phyloP scores from a whole-genome alignment of 139 green algal species.

The Asterochloris erici region DNA sequence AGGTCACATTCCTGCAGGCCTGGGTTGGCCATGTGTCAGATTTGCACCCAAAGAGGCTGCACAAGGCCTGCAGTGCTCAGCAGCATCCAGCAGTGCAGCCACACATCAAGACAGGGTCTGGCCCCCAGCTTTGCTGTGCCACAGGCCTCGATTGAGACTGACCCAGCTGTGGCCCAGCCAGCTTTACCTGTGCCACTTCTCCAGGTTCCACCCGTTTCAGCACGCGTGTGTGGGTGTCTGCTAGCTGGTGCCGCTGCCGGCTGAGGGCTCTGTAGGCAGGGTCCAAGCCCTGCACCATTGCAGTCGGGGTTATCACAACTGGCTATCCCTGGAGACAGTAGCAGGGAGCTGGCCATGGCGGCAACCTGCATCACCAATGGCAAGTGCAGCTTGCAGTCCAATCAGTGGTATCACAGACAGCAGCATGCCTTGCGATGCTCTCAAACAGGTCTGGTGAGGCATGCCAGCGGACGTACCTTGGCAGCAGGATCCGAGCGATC shows the following conservation, averaged over 20 bases:
- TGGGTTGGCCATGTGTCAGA: too few relatives aligned
- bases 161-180: not conserved
- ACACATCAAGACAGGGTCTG: not conserved
- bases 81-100: not conserved
- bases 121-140: not conserved
- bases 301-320: too few relatives aligned
- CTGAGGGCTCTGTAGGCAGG: conserved; percentile 7
- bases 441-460: too few relatives aligned
- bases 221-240: not conserved
- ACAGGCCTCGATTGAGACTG: conserved; percentile 1
- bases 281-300: not conserved
- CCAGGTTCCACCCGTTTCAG: not conserved
- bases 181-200: not conserved
- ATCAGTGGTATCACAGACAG: too few relatives aligned
- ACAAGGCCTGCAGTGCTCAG: not conserved
- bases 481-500: too few relatives aligned
- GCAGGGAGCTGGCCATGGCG: too few relatives aligned
- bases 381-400: too few relatives aligned
- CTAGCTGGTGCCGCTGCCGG: conserved; percentile 1
- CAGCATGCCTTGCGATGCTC: too few relatives aligned
- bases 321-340: too few relatives aligned
- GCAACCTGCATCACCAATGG: too few relatives aligned
- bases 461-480: too few relatives aligned
- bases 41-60: not conserved
- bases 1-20: too few relatives aligned